phyloP scores from a whole-genome alignment of 2,329 filamentous ascomycete genomes.

The Coniochaeta ligniaria region DNA sequence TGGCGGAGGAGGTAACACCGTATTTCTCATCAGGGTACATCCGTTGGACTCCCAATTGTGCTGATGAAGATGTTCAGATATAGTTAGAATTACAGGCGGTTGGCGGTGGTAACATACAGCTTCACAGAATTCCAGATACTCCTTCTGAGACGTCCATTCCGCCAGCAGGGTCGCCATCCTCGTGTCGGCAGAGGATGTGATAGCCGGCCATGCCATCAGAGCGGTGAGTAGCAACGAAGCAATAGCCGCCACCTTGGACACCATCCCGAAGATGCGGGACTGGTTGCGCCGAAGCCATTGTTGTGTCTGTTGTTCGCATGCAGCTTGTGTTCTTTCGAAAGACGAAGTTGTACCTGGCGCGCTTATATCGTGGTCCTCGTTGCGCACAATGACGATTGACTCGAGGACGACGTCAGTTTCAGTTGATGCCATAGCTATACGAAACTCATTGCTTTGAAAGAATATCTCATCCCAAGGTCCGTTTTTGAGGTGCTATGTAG shows the following conservation, averaged over 20 bases:
- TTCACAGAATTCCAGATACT: conserved; percentile 8
- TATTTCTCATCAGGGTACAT: not conserved
- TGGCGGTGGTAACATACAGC: conserved; percentile 4
- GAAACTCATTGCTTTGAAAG: no score
- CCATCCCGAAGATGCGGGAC: not conserved
- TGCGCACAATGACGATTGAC: not conserved
- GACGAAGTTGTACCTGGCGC: not conserved
- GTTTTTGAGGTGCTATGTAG: no score
- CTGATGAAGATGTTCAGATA: not conserved
- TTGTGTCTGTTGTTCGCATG: not conserved
- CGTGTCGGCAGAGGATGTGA: conserved; percentile 4
- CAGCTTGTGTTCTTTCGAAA: not conserved
- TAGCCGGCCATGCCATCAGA: conserved; percentile 1
- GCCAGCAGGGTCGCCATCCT: conserved; percentile 4
- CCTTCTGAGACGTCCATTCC: conserved; percentile 7
- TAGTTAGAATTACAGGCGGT: not conserved
- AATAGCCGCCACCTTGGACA: not conserved
- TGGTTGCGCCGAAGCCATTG: not conserved
- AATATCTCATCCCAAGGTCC: no score
- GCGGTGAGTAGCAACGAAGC: not conserved
- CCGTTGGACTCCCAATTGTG: not conserved
- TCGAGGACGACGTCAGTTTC: not conserved
- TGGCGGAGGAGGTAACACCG: not conserved
- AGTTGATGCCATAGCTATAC: not conserved
- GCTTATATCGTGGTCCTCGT: not conserved